Conservation (phyloP, 345 rosid genomes). For the Populus pruinosa region DNA sequence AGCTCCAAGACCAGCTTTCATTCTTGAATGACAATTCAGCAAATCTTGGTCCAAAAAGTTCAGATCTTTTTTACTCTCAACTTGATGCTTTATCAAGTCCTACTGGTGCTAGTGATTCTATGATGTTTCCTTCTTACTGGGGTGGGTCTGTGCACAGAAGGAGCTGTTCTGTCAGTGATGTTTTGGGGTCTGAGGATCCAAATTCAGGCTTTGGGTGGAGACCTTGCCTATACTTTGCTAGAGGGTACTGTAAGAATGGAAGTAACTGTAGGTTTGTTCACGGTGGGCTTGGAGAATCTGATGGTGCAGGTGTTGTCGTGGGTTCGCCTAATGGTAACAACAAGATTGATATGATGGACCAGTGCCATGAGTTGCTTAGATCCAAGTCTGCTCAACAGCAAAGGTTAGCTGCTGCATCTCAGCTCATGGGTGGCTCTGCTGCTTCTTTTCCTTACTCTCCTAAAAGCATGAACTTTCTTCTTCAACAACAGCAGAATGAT, state of each 20-base stretch:
- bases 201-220: conserved; percentile 73
- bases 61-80: conserved; percentile 46
- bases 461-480: conserved; percentile 53
- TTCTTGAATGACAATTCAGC: conserved; percentile 54
- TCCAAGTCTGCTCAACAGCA: conserved; percentile 80
- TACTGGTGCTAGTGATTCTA: conserved; percentile 23
- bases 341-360: conserved; percentile 62
- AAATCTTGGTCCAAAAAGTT: conserved; percentile 32
- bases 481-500: conserved; percentile 64
- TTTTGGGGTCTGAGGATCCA: conserved; percentile 63
- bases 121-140: conserved; percentile 47
- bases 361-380: conserved; percentile 70
- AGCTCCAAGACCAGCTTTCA: conserved; percentile 61
- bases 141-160: conserved; percentile 53
- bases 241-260: conserved; percentile 93
- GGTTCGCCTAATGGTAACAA: conserved; percentile 52
- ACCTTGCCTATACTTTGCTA: conserved; percentile 80
- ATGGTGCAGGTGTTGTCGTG: conserved; percentile 40
- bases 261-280: conserved; percentile 79
- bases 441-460: conserved; percentile 65
- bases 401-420: conserved; percentile 52
- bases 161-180: conserved; percentile 73
- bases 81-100: conserved; percentile 40
- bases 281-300: conserved; percentile 43
- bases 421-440: conserved; percentile 39